A percentile compares a stretch with the other conserved stretches of the same genome.
These are phyloP conservation scores for Penicillium sp. DNA, from an alignment of 2,329 filamentous ascomycete genomes.

Conservation along the genomic window DNA sequence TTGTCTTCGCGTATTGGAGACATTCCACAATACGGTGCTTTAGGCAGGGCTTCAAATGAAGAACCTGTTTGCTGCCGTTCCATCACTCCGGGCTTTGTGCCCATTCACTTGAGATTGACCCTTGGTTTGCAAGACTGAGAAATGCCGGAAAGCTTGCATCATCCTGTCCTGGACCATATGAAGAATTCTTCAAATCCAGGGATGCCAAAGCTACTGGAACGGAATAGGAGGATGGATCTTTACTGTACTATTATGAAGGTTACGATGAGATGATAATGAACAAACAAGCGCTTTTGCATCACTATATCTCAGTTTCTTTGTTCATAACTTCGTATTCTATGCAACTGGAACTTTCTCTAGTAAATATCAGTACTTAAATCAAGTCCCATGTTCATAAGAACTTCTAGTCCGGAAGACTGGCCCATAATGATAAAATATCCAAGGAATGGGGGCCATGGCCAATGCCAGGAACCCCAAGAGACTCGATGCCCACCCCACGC, in stretches of 20 bases:
- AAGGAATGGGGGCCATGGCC: constrained; percentile 38
- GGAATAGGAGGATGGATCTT: constrained; percentile 10
- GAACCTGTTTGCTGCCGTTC: neutral
- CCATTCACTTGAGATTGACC: neutral
- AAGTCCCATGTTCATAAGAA: constrained; percentile 18
- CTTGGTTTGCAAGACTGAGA: neutral
- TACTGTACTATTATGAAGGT: neutral
- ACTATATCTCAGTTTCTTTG: neutral
- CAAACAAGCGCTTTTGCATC: neutral
- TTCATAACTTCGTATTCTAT: neutral
- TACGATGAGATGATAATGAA: neutral
- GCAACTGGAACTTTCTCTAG: neutral
- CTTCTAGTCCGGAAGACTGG: constrained; percentile 33
- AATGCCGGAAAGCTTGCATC: neutral
- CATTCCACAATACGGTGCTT: neutral
- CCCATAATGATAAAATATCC: constrained; percentile 36
- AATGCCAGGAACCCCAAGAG: constrained; percentile 39
- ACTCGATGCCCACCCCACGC: constrained; percentile 44
- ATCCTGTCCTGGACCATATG: neutral
- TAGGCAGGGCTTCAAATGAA: neutral
- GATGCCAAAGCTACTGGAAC: neutral
- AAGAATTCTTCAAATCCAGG: neutral
- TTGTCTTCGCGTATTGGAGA: neutral
- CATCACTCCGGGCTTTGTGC: neutral
- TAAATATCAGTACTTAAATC: neutral